Conservation (phyloP, 331 rosid species). For the Pyracantha coccinea region DNA sequence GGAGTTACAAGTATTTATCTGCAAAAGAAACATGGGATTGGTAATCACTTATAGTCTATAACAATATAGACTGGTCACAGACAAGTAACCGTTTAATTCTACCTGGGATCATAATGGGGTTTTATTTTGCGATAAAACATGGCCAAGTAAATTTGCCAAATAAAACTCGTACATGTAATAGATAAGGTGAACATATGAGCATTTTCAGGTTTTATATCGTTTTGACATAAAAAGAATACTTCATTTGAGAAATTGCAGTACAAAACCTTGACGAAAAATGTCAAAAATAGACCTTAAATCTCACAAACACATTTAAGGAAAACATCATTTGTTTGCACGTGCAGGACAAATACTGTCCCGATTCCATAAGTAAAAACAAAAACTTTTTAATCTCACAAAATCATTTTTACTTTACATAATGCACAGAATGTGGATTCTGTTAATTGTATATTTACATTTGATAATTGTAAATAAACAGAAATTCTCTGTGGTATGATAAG, state of each 20-base stretch:
- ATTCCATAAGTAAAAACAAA: not conserved
- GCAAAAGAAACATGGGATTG: slow-evolving; percentile 27
- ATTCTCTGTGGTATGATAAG: not conserved
- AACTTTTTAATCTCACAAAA: not conserved
- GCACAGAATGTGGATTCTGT: not conserved
- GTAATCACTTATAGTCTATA: not conserved
- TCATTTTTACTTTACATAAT: not conserved
- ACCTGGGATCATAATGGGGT: not conserved
- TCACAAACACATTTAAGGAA: not conserved
- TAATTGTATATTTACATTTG: not conserved
- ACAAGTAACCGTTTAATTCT: not conserved
- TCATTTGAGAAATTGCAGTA: not conserved
- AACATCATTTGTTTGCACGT: not conserved
- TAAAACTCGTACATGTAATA: not conserved
- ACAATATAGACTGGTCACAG: not conserved
- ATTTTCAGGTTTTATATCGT: not conserved
- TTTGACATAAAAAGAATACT: not conserved
- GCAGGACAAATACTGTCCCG: not conserved
- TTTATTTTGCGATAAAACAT: not conserved
- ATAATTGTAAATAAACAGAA: not conserved
- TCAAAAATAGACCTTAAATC: not conserved
- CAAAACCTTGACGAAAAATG: not conserved
- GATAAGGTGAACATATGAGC: not conserved
- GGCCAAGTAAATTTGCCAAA: not conserved
- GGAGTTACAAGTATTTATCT: slow-evolving; percentile 89